A percentile compares a stretch with the other conserved stretches of the same genome.
phyloP scores from a whole-genome alignment of 2,329 filamentous ascomycete genomes.

The Colletotrichum camelliae region DNA sequence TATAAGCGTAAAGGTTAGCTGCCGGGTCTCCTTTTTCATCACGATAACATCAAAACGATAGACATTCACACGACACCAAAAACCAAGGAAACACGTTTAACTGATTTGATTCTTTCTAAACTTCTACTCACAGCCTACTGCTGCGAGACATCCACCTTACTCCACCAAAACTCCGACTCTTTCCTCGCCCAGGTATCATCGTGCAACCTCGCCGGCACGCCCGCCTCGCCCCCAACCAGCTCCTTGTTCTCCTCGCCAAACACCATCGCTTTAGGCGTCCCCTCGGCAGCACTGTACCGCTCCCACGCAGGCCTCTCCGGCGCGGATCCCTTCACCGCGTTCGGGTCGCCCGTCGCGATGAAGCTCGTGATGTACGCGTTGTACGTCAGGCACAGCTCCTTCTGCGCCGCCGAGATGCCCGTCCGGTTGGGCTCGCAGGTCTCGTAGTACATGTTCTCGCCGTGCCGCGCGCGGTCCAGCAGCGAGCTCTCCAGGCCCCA shows the following conservation, averaged over 20 bases:
- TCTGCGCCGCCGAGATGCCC: slow-evolving; percentile 44
- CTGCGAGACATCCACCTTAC: slow-evolving; percentile 52
- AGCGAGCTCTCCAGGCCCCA: slow-evolving; percentile 53
- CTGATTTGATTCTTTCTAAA: not conserved
- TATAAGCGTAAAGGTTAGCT: not conserved
- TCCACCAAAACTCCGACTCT: slow-evolving; percentile 68
- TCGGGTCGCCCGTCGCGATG: slow-evolving; percentile 21
- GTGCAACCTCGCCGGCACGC: slow-evolving; percentile 46
- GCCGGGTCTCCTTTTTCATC: not conserved
- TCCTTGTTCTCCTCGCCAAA: slow-evolving; percentile 69
- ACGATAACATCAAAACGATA: not conserved
- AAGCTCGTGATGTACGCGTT: slow-evolving; percentile 45
- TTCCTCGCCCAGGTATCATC: slow-evolving; percentile 45
- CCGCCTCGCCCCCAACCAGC: slow-evolving; percentile 38
- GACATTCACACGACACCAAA: not conserved
- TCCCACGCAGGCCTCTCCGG: slow-evolving; percentile 44
- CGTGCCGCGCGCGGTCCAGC: slow-evolving; percentile 50
- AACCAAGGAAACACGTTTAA: not conserved
- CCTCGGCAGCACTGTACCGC: slow-evolving; percentile 3
- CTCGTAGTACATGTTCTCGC: slow-evolving; percentile 41
- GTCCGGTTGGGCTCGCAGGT: slow-evolving; percentile 36
- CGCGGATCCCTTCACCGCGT: not conserved
- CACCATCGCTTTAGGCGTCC: slow-evolving; percentile 48
- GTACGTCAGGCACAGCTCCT: slow-evolving; percentile 42
- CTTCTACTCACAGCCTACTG: not conserved